A percentile compares a stretch with the other conserved stretches of the same genome.
These are phyloP conservation scores for Diaporthe australafricana DNA, from an alignment of 2,329 filamentous ascomycete genomes.

Conservation along the genomic window DNA sequence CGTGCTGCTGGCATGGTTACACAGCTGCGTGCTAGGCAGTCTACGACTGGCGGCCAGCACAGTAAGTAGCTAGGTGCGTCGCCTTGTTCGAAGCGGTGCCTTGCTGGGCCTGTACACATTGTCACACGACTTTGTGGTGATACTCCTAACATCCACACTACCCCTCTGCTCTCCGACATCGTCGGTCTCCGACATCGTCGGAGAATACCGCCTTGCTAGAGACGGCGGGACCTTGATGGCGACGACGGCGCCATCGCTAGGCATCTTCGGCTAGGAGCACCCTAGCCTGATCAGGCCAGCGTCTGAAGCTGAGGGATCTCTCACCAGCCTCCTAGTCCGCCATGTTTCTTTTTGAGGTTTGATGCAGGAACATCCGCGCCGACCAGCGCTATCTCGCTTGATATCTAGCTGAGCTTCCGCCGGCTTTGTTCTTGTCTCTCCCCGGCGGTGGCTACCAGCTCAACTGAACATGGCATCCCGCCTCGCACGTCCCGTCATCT, in stretches of 20 bases:
- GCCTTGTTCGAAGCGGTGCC: background rate
- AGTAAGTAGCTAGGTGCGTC: background rate
- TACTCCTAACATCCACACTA: background rate
- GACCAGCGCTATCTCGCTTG: background rate
- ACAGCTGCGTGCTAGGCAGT: background rate
- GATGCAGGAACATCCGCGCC: background rate
- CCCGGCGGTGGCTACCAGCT: background rate
- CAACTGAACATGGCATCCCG: background rate
- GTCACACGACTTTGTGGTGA: background rate
- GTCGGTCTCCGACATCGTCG: background rate
- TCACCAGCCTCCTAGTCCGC: background rate
- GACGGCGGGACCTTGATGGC: background rate
- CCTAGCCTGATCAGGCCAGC: background rate
- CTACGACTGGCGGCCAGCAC: background rate
- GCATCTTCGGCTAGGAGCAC: background rate
- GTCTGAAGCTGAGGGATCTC: background rate
- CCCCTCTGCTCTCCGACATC: background rate
- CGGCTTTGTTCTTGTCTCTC: constrained; percentile 1
- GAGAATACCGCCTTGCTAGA: background rate
- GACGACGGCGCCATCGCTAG: background rate
- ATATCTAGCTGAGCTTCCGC: background rate
- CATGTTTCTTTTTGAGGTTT: background rate
- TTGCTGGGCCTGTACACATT: background rate
- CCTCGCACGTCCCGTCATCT: background rate
- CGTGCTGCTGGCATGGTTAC: background rate